These are phyloP conservation scores for Plasmodium blacklocki DNA, from an alignment of 169 alveolate species.

Conservation along the genomic window DNA sequence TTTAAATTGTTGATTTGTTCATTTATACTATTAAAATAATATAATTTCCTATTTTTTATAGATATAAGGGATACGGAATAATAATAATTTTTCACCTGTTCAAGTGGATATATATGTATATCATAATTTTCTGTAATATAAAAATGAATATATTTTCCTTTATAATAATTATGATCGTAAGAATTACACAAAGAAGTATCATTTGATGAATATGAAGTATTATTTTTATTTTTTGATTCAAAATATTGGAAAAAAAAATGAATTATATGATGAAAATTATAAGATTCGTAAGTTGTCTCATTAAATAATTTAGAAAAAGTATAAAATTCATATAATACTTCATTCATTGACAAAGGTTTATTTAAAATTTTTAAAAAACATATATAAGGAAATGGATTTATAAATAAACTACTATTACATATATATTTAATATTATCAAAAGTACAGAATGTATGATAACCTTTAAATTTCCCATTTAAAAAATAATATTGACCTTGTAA, in stretches of 20 bases:
- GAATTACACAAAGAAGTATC: constrained; percentile 5
- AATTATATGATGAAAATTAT: constrained; percentile 21
- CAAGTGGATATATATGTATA: constrained; percentile 46
- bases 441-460: constrained; percentile 65
- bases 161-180: background rate
- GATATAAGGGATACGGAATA: constrained; percentile 52
- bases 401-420: constrained; percentile 59
- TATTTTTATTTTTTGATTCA: background rate
- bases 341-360: constrained; percentile 50
- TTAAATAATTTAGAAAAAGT: constrained; percentile 4
- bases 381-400: constrained; percentile 46
- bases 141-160: constrained; percentile 50
- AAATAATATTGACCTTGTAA: constrained; percentile 63
- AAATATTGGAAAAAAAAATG: constrained; percentile 14
- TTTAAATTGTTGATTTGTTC: constrained; percentile 46
- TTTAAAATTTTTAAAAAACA: constrained; percentile 30
- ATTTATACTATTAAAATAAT: constrained; percentile 35
- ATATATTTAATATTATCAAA: constrained; percentile 68
- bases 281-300: background rate
- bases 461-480: constrained; percentile 58
- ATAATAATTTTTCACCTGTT: constrained; percentile 22
- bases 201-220: background rate
- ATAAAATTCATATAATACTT: constrained; percentile 52
- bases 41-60: constrained; percentile 43
- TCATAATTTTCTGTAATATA: constrained; percentile 41